Evolutionary conservation across 352 stramenopile species (phyloP).

Genomic region (Phytophthora tubulina): DNA sequence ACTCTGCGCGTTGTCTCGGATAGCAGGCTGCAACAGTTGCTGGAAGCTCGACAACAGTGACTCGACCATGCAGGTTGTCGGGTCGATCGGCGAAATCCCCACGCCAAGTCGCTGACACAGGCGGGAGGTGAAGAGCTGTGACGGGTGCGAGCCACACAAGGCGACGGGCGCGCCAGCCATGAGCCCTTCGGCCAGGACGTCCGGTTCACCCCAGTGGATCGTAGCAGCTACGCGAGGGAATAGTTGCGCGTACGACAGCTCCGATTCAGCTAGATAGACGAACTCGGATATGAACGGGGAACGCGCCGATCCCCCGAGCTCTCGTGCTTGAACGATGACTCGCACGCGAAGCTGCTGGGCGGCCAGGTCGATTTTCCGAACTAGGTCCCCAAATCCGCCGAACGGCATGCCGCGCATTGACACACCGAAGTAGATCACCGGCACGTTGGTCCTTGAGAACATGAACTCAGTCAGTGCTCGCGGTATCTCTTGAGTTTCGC

Average conservation of each 20-base stretch:
- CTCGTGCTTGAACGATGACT: conserved; percentile 54
- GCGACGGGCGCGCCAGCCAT: conserved; percentile 82
- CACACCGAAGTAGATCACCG: conserved; percentile 56
- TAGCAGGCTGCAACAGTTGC: conserved; percentile 51
- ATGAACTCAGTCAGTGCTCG: conserved; percentile 9
- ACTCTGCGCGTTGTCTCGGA: conserved; percentile 46
- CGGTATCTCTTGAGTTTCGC: background rate
- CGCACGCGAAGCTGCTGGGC: conserved; percentile 35
- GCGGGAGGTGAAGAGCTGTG: conserved; percentile 86
- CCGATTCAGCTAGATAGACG: conserved; percentile 25
- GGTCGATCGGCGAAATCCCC: conserved; percentile 65
- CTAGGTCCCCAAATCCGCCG: conserved; percentile 34
- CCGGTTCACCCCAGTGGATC: conserved; percentile 72
- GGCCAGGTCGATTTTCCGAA: conserved; percentile 46
- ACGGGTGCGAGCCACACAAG: conserved; percentile 89
- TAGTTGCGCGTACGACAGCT: conserved; percentile 77
- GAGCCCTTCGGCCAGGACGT: conserved; percentile 82
- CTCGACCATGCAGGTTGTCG: conserved; percentile 66
- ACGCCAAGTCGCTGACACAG: conserved; percentile 69
- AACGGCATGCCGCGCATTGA: conserved; percentile 25
- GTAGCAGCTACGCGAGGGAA: conserved; percentile 78
- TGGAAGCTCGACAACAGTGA: conserved; percentile 68
- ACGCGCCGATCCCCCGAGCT: background rate
- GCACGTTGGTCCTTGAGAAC: conserved; percentile 3
- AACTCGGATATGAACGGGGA: conserved; percentile 20